Evolutionary conservation across 2,329 filamentous ascomycete genomes (phyloP).

Genomic region (Stagonosporopsis chrysanthemi): DNA sequence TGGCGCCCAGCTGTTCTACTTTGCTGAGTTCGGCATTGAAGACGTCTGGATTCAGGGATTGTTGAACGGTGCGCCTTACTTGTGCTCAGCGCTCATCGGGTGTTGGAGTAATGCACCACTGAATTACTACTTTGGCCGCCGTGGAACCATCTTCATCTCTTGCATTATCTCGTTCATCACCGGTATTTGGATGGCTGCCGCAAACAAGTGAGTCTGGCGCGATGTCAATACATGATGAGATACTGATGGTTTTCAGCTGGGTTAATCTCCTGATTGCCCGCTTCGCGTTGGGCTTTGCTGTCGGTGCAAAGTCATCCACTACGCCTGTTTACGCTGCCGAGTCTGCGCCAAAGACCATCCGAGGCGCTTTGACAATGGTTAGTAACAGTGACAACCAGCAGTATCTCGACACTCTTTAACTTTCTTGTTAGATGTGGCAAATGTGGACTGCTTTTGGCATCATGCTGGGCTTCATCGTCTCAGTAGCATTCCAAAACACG

Average conservation of each 20-base stretch:
- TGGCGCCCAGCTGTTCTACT: conserved; percentile 44
- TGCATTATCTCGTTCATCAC: conserved; percentile 45
- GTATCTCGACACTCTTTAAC: conserved; percentile 22
- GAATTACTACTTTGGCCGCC: conserved; percentile 41
- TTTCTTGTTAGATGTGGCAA: conserved; percentile 54
- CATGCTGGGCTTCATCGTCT: conserved; percentile 44
- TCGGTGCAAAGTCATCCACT: conserved; percentile 48
- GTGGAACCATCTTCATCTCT: conserved; percentile 45
- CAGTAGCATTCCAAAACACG: conserved; percentile 39
- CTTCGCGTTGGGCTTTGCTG: conserved; percentile 44
- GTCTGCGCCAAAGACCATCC: conserved; percentile 57
- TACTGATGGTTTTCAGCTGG: conserved; percentile 34
- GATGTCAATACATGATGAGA: background rate
- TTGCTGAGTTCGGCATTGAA: conserved; percentile 34
- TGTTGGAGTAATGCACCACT: conserved; percentile 46
- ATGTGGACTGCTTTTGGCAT: conserved; percentile 51
- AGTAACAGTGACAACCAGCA: background rate
- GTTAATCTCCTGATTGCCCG: conserved; percentile 43
- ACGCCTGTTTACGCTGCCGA: conserved; percentile 59
- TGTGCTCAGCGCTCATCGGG: conserved; percentile 52
- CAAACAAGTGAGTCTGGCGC: conserved; percentile 26
- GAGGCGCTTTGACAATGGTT: conserved; percentile 56
- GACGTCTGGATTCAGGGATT: conserved; percentile 41
- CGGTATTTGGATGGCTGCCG: conserved; percentile 43
- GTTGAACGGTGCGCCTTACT: conserved; percentile 41